Percentiles rank a stretch among this genome's conserved stretches.
Conservation (phyloP, 1,284 basidiomycete genomes). For the Cerrena zonata region DNA sequence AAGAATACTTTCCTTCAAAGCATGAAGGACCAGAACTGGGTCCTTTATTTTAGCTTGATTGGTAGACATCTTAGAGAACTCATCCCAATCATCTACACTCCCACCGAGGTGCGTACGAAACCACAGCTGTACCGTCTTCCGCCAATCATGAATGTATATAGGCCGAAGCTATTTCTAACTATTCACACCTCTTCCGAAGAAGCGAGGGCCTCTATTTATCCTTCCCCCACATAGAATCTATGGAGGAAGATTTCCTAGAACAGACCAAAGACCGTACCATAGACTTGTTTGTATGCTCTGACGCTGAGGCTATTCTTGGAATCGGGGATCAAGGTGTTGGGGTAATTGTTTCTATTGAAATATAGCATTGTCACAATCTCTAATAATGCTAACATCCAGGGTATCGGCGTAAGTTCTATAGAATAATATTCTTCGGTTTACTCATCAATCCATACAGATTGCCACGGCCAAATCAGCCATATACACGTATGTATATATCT, state of each 20-base stretch:
- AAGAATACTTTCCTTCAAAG: conserved; percentile 72
- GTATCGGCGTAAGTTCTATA: conserved; percentile 39
- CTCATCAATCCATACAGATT: conserved; percentile 46
- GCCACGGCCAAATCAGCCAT: conserved; percentile 83
- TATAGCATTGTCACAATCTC: neutral
- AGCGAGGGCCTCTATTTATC: conserved; percentile 68
- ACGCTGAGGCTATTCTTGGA: conserved; percentile 78
- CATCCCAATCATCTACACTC: conserved; percentile 72
- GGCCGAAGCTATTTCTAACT: conserved; percentile 75
- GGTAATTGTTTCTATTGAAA: conserved; percentile 29
- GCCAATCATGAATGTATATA: conserved; percentile 20
- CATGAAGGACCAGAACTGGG: conserved; percentile 70
- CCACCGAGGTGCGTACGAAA: conserved; percentile 51
- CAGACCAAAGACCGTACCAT: conserved; percentile 57
- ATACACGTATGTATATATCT: conserved; percentile 53
- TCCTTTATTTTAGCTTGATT: conserved; percentile 67
- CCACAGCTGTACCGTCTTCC: neutral
- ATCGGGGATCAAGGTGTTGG: conserved; percentile 74
- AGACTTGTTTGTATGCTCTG: conserved; percentile 75
- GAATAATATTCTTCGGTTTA: conserved; percentile 6
- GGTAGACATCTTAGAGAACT: conserved; percentile 63
- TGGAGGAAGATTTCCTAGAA: conserved; percentile 73
- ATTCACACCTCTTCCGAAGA: conserved; percentile 75
- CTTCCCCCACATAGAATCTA: conserved; percentile 58
- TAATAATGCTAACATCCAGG: conserved; percentile 18